A percentile compares a stretch with the other conserved stretches of the same genome.
phyloP scores from a whole-genome alignment of 768 basidiomycete genomes.

The Mycena amicta region DNA sequence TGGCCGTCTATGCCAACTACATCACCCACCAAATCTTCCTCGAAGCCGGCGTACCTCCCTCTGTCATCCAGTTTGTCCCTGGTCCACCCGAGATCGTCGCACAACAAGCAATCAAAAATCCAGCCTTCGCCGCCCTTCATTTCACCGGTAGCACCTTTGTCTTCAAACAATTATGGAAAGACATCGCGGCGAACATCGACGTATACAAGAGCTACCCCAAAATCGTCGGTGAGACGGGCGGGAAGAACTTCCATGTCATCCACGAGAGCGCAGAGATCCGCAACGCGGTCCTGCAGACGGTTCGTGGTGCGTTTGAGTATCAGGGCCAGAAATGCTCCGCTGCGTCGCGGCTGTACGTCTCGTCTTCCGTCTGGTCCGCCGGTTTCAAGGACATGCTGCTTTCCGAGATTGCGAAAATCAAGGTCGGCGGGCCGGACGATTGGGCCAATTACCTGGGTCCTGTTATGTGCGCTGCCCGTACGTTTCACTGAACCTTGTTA shows the following conservation, averaged over 20 bases:
- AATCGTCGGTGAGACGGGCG: constrained; percentile 97
- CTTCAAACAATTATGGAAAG: constrained; percentile 96
- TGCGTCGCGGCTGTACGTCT: constrained; percentile 87
- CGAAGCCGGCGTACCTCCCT: constrained; percentile 92
- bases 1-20: constrained; percentile 94
- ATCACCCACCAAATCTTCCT: constrained; percentile 86
- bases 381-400: constrained; percentile 86
- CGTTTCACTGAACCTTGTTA: no score
- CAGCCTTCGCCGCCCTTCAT: constrained; percentile 84
- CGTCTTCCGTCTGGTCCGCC: constrained; percentile 79
- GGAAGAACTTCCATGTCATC: constrained; percentile 97
- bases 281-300: constrained; percentile 87
- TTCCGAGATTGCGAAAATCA: constrained; percentile 79
- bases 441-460: constrained; percentile 93
- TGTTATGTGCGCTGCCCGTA: constrained; percentile 89
- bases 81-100: constrained; percentile 84
- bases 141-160: constrained; percentile 96
- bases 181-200: constrained; percentile 88
- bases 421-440: constrained; percentile 74
- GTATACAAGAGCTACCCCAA: constrained; percentile 88
- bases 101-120: constrained; percentile 73
- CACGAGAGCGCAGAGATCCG: constrained; percentile 84
- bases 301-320: constrained; percentile 94
- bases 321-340: constrained; percentile 98
- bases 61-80: constrained; percentile 97